Evolutionary conservation across 768 basidiomycete genomes (phyloP), one percentile per base, ranked within the genome.

Genomic region (Dacryopinax primogenitus): DNA sequence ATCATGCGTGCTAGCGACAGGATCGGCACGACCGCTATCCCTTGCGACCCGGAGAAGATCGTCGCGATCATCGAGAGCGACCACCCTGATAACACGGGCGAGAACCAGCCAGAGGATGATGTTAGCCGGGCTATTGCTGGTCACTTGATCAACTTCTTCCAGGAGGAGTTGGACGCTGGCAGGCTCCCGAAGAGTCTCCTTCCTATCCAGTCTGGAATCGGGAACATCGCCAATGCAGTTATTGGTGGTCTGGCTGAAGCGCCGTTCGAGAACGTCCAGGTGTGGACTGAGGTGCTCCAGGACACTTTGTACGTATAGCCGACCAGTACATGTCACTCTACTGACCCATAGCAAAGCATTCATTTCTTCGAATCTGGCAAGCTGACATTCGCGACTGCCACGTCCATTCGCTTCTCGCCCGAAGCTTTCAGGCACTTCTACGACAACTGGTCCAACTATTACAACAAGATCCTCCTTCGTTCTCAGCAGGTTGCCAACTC

Each of bases 331-430:
- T 9, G 13, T 30, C 3, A 3, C 18, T 58, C 32, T 13, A 2
- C 51, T 58, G 51, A 58, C 51, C 11, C 3, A 3, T 9, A 7
- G 7, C 33, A 61, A 12, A 62, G 33, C 66, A 69, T 76, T 16
- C 69, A 74, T 1, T 69, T 76, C n/a, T 68, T 77, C 66, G 74
- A 73, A 30, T 70, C 71, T 3, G 71, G 71, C 36, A 72, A 76
- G 62, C 70, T 76, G 23, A 73, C 73, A 58, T 74, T 78, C 63
- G 74, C 74, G 0, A 77, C 78, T 0, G 78, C 75, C 16, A 73
- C 72, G 23, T 73, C 72, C 28, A 72, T 73, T 62, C 69, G 72
- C 26, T 71, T 72, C 68, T 70, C 68, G 21, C 71, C 72, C 35
- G 69, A 68, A 9, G 67, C 64, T 2, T 73, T 72, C 65, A 63